Conservation (phyloP, 306 rosid species). For the Betula pendula region DNA sequence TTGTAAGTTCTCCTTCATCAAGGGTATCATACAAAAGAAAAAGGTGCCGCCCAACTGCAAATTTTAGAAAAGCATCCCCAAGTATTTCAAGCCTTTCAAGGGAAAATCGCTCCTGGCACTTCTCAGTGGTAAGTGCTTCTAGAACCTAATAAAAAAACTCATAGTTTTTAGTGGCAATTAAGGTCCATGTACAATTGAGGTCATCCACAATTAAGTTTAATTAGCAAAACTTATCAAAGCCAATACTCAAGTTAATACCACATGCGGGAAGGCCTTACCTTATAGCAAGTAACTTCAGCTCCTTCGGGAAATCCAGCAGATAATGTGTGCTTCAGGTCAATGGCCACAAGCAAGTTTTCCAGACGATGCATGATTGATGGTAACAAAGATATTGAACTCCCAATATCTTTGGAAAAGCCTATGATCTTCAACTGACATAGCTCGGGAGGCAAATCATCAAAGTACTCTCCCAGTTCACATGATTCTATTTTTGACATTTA, state of each 20-base stretch:
- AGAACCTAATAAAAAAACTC: constrained; percentile 56
- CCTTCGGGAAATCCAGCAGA: constrained; percentile 74
- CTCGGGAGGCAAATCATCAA: constrained; percentile 74
- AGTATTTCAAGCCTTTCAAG: constrained; percentile 98
- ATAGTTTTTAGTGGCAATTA: constrained; percentile 19
- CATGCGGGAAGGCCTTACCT: constrained; percentile 54
- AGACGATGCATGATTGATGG: constrained; percentile 97
- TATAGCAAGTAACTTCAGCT: constrained; percentile 55
- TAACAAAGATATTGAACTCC: constrained; percentile 87
- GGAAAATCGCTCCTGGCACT: constrained; percentile 87
- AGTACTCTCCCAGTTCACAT: constrained; percentile 57
- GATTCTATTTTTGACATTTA: constrained; percentile 49
- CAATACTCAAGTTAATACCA: constrained; percentile 10
- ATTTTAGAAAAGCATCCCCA: constrained; percentile 95
- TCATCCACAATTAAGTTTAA: constrained; percentile 17
- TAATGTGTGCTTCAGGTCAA: constrained; percentile 67
- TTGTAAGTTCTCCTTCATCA: constrained; percentile 91
- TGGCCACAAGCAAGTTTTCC: constrained; percentile 85
- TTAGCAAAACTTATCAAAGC: constrained; percentile 2
- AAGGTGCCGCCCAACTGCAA: constrained; percentile 72
- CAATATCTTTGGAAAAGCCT: constrained; percentile 92
- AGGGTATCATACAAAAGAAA: constrained; percentile 64
- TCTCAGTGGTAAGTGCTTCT: constrained; percentile 94
- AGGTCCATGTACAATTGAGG: constrained; percentile 23
- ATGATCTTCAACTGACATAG: constrained; percentile 75